Base-by-base conservation (phyloP, 345 rosid genomes). In the Melaleuca alternifolia region DNA sequence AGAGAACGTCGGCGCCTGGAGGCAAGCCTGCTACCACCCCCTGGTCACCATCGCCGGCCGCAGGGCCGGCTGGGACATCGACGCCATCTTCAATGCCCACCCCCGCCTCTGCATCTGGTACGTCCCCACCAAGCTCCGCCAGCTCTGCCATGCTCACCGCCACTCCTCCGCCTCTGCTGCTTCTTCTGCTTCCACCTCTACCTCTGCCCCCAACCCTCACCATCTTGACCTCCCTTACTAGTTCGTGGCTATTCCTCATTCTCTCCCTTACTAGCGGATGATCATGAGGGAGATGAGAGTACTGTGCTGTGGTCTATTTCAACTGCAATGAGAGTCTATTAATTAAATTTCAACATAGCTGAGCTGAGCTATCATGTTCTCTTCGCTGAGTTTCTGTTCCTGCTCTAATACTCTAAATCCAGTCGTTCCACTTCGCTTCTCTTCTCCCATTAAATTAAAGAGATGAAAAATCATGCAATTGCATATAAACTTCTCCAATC, bases 21-120 rank as follows among this genome's bases (percentile, higher is more conserved):
- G 99, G 87, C 99, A 97, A 85, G 99, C 98, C 6, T 97, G 99
- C 81, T 97, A 97, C 90, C 92, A 93, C 90, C 99, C 99, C 3
- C 95, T 97, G 20, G 98, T 97, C 51, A 88, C 93, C 88, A 94
- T 96, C 0, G 99, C 99, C 1, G 93, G 94, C 12, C 92, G 95
- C 71, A 98, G 93, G 82, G 99, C 85, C 52, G 50, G 96, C 10
- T 97, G 99, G 99, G 99, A 97, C 85, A 96, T 97, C 26, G 99
- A 97, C 83, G 95, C 95, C 30, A 93, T 97, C 61, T 97, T 97
- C 88, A 95, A 90, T 82, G 94, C 96, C 23, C 98, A 96, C 88
- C 99, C 98, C 10, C 97, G 98, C n/a, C 97, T 97, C 15, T 90
- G 95, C 52, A 94, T 96, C 59, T 97, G 99, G 99, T 97, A 97